Evolutionary conservation across 352 stramenopile genomes (phyloP), one percentile per base, ranked within the genome.

Genomic region (Phytophthora rubi): DNA sequence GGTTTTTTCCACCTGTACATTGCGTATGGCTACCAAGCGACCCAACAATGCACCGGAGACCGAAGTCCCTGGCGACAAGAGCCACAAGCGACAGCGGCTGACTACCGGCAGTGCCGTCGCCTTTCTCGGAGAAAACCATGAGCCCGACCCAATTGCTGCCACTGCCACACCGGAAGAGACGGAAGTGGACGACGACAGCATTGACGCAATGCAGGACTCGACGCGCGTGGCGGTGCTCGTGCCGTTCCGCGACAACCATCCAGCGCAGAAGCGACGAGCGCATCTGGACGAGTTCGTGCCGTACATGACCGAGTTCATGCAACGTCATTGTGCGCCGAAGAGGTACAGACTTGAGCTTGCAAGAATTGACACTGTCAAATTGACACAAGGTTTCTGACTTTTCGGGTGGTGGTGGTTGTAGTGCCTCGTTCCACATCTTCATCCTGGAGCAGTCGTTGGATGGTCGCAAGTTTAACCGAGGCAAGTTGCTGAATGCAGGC

Each of bases 401-500:
- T 59, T 58, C 37, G 57, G 18, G 57, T 26, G 33, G 12, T 44
- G 21, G 2, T 52, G 52, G n/a, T 47, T 7, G 16, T 32, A 87
- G 77, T 61, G 64, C 62, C 26, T 70, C 60, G 32, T 98, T 93
- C 82, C 94, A 98, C 68, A 86, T 99, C 32, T 98, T 98, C 77
- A 94, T 99, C 57, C 65, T 99, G 7, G 96, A 99, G 79, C 96
- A 99, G 75, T 97, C 87, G 6, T 51, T 96, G 42, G 96, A 98
- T 71, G 76, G 83, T 6, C 83, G 92, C 15, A 99, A 98, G 83
- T 99, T 99, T 84, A 99, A 99, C 76, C 88, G 96, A 42, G 97
- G 97, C 23, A 99, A 99, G 77, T 78, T 99, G 26, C 82, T 99
- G 10, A 99, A 99, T 73, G 96, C 98, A 65, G 97, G 97, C 44